Percentiles rank a stretch among this genome's conserved stretches.
Conservation (phyloP, 768 basidiomycete species). For the Tylopilus felleus region DNA sequence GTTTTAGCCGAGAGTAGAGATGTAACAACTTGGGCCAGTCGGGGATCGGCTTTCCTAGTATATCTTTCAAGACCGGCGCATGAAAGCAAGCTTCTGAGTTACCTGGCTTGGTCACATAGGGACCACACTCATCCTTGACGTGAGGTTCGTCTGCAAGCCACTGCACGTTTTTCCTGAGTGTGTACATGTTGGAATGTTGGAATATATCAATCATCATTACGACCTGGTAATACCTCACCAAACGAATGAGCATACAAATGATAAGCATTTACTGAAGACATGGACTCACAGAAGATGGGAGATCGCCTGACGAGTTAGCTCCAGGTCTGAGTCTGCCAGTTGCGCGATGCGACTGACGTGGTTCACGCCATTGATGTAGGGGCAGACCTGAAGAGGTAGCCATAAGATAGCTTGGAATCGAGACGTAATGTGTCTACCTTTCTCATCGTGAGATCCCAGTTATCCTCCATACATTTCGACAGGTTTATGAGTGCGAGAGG, state of each 20-base stretch:
- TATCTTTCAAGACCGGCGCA: slow-evolving; percentile 1
- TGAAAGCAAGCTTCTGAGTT: neutral
- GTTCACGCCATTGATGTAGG: slow-evolving; percentile 85
- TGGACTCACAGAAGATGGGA: slow-evolving; percentile 81
- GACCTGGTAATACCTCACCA: slow-evolving; percentile 87
- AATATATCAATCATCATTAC: slow-evolving; percentile 97
- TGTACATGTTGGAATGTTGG: slow-evolving; percentile 98
- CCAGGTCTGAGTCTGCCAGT: slow-evolving; percentile 83
- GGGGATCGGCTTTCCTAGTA: slow-evolving; percentile 53
- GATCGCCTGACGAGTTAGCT: slow-evolving; percentile 80
- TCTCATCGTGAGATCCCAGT: slow-evolving; percentile 94
- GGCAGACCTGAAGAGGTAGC: slow-evolving; percentile 48
- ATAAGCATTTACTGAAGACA: neutral
- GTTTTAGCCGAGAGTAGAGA: slow-evolving; percentile 81
- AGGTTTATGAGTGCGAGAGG: slow-evolving; percentile 88
- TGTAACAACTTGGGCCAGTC: slow-evolving; percentile 87
- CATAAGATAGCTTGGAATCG: neutral
- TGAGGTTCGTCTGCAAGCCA: slow-evolving; percentile 83
- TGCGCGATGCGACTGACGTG: slow-evolving; percentile 90
- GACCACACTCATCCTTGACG: slow-evolving; percentile 87
- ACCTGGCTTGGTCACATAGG: slow-evolving; percentile 84
- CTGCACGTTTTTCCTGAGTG: slow-evolving; percentile 79
- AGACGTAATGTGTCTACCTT: slow-evolving; percentile 50
- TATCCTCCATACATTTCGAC: slow-evolving; percentile 74
- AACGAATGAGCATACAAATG: slow-evolving; percentile 3